Evolutionary conservation across 2,329 filamentous ascomycete species (phyloP).

Genomic region (Lasiodiplodia citricola): DNA sequence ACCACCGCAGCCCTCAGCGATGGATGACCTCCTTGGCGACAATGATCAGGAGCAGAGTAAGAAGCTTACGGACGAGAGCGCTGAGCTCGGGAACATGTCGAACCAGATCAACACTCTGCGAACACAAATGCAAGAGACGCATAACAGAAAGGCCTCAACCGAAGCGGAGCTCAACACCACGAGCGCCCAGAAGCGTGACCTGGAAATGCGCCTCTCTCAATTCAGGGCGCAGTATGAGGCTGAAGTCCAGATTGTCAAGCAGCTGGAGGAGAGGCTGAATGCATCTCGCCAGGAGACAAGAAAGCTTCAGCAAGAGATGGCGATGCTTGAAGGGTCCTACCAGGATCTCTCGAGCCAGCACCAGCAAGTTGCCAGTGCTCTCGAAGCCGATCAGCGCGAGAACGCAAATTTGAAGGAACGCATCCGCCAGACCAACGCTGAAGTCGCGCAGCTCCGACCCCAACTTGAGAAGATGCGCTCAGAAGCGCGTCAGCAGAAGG

Average conservation of each 20-base stretch:
- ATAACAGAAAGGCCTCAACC: conserved; percentile 76
- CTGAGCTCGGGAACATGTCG: conserved; percentile 91
- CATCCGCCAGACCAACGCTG: conserved; percentile 80
- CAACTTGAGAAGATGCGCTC: conserved; percentile 92
- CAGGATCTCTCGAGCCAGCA: conserved; percentile 85
- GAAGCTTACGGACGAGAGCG: conserved; percentile 85
- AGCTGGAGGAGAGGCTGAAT: conserved; percentile 81
- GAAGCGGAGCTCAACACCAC: conserved; percentile 84
- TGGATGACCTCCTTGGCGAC: conserved; percentile 90
- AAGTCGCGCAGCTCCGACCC: conserved; percentile 83
- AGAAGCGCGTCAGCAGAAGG: conserved; percentile 93
- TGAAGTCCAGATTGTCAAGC: conserved; percentile 84
- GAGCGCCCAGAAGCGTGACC: conserved; percentile 86
- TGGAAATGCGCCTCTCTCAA: conserved; percentile 86
- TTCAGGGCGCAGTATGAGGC: conserved; percentile 90
- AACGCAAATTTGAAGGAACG: conserved; percentile 85
- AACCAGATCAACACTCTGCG: conserved; percentile 92
- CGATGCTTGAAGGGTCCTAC: conserved; percentile 79
- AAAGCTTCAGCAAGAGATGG: conserved; percentile 83
- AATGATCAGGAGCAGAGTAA: conserved; percentile 87
- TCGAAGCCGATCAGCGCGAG: conserved; percentile 88
- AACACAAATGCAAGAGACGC: conserved; percentile 92
- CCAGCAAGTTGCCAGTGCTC: conserved; percentile 71
- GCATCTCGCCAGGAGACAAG: conserved; percentile 78
- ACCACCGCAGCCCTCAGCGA: conserved; percentile 54